Evolutionary conservation across 106 monocot genomes (phyloP).

Genomic region (Platanthera guangdongensis): DNA sequence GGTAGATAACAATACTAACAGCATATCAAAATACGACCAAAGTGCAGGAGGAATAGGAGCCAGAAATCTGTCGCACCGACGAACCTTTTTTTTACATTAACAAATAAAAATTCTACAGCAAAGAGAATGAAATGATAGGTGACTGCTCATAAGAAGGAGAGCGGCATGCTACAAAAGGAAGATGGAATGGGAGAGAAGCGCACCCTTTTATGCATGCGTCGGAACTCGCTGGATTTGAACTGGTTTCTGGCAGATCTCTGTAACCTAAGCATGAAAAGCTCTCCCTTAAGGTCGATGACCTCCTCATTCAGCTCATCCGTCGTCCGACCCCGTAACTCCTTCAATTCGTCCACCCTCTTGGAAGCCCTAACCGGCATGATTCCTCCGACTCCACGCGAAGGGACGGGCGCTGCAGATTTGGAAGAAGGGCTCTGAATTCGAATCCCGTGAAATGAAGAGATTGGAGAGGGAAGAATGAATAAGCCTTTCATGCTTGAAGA

Average conservation of each 20-base stretch:
- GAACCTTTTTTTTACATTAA: background rate
- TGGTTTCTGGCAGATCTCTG: constrained; percentile 82
- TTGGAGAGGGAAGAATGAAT: constrained; percentile 7
- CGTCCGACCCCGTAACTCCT: constrained; percentile 60
- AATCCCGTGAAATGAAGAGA: constrained; percentile 37
- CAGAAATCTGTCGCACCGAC: background rate
- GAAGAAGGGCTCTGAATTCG: constrained; percentile 16
- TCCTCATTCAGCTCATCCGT: constrained; percentile 90
- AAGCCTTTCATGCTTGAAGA: background rate
- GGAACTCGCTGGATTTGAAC: constrained; percentile 82
- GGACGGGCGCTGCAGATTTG: background rate
- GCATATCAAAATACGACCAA: background rate
- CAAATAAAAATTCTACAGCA: background rate
- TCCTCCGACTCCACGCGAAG: background rate
- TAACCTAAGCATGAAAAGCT: constrained; percentile 80
- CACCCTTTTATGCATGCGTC: constrained; percentile 89
- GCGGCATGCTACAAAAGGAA: background rate
- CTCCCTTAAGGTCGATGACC: constrained; percentile 89
- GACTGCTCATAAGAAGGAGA: background rate
- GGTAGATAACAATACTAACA: background rate
- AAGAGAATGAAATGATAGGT: background rate
- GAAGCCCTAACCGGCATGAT: constrained; percentile 40
- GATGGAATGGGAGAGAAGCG: background rate
- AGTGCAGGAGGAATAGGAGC: background rate
- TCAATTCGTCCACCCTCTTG: constrained; percentile 82